These are phyloP conservation scores for Serendipita sp. DNA, from an alignment of 768 basidiomycete genomes.

Conservation along the genomic window DNA sequence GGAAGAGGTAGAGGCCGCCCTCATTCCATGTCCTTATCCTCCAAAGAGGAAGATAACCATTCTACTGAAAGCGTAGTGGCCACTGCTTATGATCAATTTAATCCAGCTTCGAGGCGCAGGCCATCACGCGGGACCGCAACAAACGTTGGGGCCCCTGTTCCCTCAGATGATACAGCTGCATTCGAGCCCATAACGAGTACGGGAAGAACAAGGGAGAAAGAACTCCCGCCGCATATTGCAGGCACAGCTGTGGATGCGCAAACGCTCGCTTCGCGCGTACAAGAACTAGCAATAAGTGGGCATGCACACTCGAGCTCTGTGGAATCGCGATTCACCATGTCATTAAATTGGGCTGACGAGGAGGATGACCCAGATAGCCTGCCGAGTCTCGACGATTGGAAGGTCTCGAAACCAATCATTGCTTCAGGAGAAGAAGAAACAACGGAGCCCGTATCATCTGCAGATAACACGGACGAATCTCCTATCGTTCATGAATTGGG, in stretches of 20 bases:
- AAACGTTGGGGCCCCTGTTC: background rate
- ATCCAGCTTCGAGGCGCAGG: no score
- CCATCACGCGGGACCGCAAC: background rate
- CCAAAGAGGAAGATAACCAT: no score
- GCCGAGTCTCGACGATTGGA: constrained; percentile 79
- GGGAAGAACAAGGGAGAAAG: background rate
- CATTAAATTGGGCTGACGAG: constrained; percentile 60
- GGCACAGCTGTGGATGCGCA: constrained; percentile 1
- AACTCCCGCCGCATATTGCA: constrained; percentile 3
- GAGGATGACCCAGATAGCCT: constrained; percentile 49
- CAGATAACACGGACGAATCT: no score
- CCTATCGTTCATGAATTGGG: no score
- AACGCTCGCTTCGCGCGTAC: background rate
- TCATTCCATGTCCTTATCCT: background rate
- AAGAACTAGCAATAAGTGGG: background rate
- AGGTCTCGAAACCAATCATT: constrained; percentile 29
- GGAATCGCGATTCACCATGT: constrained; percentile 4
- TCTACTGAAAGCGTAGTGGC: no score
- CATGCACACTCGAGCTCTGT: background rate
- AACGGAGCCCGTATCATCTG: no score
- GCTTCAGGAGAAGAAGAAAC: background rate
- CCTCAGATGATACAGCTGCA: background rate
- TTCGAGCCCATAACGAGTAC: background rate
- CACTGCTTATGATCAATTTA: no score
- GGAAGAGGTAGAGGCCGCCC: background rate